Evolutionary conservation across 2,329 filamentous ascomycete species (phyloP), one percentile per base, ranked within the genome.

Genomic region (Sarocladium kiliense): DNA sequence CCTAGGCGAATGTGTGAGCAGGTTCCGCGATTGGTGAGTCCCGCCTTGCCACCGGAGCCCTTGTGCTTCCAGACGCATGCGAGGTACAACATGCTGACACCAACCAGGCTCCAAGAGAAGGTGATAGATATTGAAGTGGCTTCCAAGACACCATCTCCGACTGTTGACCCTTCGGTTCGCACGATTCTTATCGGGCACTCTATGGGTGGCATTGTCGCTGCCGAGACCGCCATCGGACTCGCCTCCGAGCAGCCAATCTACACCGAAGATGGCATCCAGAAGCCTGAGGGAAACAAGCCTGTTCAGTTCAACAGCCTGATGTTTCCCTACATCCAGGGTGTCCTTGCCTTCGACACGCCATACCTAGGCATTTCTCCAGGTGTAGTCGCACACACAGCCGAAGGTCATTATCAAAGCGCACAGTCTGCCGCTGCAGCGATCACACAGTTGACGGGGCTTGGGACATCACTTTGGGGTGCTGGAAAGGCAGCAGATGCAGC

Each of bases 121-220:
- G 89, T 97, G 63, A 97, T 97, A 63, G 94, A 97, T 69, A 77
- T 97, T 64, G 93, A 99, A 72, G 92, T 97, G 56, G 85, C 81
- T 26, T 88, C 89, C 62, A 79, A 80, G 45, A 93, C 91, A 0
- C 82, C 89, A 1, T 92, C 88, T 4, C 92, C 92, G 0, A 96
- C 89, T 0, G 80, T 96, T 59, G 90, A 95, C 58, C 91, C 91
- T 4, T 91, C 87, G 0, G 90, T 96, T 19, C 86, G 85, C 64
- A 87, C 88, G 26, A 80, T 96, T 47, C 80, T 97, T 16, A 76
- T 95, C 56, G 92, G 92, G 23, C 92, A 97, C 69, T 92, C 88
- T 9, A 97, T 88, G 89, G 89, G 89, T 62, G 94, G 94, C 63
- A 97, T 97, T 64, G 91, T 97, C 47, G 93, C 91, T 11, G 93